Evolutionary conservation across 805 yeast species (phyloP).

Genomic region (Candida ficus): DNA sequence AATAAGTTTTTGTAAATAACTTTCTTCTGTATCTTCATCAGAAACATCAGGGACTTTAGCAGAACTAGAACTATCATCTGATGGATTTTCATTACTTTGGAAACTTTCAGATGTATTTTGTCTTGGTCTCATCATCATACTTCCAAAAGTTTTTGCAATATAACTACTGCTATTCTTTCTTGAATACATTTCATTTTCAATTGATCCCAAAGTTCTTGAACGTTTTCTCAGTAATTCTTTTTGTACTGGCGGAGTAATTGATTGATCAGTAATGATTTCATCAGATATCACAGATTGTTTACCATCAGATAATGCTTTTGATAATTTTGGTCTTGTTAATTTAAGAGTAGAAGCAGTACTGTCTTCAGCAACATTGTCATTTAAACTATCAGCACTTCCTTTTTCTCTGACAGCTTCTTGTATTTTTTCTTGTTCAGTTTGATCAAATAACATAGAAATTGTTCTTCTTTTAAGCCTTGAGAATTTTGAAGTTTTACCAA

Average conservation of each 20-base stretch:
- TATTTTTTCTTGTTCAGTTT: neutral
- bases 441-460: conserved; percentile 17
- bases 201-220: conserved; percentile 23
- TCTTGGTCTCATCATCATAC: conserved; percentile 28
- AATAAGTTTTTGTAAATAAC: conserved; percentile 24
- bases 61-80: conserved; percentile 15
- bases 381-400: neutral
- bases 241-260: neutral
- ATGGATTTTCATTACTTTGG: conserved; percentile 7
- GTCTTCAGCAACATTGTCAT: neutral
- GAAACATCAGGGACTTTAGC: conserved; percentile 23
- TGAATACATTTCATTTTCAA: conserved; percentile 23
- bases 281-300: conserved; percentile 3
- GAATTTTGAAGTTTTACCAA: conserved; percentile 11
- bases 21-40: conserved; percentile 24
- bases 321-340: conserved; percentile 10
- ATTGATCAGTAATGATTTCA: neutral
- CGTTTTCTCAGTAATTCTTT: conserved; percentile 20
- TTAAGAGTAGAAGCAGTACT: neutral
- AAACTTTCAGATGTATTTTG: conserved; percentile 9
- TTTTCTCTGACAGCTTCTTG: neutral
- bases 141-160: conserved; percentile 34
- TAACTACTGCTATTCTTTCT: conserved; percentile 30
- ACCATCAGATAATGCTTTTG: conserved; percentile 14
- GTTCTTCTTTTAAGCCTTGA: conserved; percentile 14